These are phyloP conservation scores for Fraxinus excelsior DNA, from an alignment of 257 asterid species.

Conservation along the genomic window DNA sequence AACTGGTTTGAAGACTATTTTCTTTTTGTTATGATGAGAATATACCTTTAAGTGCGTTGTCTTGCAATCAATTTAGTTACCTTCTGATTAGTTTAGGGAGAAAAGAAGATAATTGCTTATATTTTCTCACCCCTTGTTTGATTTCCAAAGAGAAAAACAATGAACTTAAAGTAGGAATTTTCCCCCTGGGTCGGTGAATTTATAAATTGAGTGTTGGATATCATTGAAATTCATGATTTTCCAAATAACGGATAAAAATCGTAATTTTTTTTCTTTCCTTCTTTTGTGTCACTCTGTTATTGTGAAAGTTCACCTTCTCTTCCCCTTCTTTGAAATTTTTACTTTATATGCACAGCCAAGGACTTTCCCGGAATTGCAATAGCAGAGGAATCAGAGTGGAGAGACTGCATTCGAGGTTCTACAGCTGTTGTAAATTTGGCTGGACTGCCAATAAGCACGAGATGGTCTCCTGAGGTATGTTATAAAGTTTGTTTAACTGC, in stretches of 20 bases:
- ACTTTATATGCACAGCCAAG: conserved; percentile 45
- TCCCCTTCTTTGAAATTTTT: conserved; percentile 20
- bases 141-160: background rate
- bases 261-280: background rate
- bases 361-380: conserved; percentile 72
- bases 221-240: too few species aligned
- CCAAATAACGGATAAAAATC: background rate
- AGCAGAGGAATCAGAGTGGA: conserved; percentile 88
- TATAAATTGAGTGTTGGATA: background rate
- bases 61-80: background rate
- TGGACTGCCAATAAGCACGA: conserved; percentile 82
- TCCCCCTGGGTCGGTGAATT: background rate
- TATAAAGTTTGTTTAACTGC: conserved; percentile 2
- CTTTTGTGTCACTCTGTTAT: conserved; percentile 1
- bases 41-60: background rate
- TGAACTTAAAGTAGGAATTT: background rate
- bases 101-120: background rate
- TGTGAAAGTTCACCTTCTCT: conserved; percentile 14
- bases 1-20: background rate
- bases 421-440: conserved; percentile 95
- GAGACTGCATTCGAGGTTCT: conserved; percentile 73
- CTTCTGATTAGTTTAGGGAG: background rate
- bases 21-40: background rate
- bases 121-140: background rate
- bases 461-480: conserved; percentile 90